Conservation (phyloP, 352 stramenopile species). For the Pythium utonaiense region DNA sequence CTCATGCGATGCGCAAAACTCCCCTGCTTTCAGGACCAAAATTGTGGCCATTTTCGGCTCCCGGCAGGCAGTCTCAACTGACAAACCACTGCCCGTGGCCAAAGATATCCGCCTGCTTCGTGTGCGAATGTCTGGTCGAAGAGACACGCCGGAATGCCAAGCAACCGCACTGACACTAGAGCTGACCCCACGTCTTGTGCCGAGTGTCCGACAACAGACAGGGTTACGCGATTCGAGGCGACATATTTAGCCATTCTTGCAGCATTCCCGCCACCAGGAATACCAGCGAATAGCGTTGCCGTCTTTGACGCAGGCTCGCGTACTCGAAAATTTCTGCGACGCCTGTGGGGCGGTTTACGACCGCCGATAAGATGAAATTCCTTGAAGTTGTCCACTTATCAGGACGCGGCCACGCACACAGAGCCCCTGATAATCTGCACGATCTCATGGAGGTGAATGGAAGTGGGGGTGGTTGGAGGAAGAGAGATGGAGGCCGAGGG, state of each 20-base stretch:
- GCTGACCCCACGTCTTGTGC: too few relatives aligned
- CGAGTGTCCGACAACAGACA: too few relatives aligned
- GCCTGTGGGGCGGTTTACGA: neutral
- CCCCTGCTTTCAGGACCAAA: neutral
- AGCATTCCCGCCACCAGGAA: too few relatives aligned
- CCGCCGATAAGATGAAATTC: neutral
- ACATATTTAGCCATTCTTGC: too few relatives aligned
- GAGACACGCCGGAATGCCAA: too few relatives aligned
- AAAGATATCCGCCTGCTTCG: too few relatives aligned
- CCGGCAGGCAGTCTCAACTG: too few relatives aligned
- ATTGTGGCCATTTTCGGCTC: neutral
- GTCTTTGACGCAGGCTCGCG: neutral
- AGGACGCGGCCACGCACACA: neutral
- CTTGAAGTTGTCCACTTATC: neutral
- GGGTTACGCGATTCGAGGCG: too few relatives aligned
- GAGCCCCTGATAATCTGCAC: neutral
- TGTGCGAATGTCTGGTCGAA: too few relatives aligned
- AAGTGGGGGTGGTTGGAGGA: too few relatives aligned
- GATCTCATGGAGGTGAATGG: neutral
- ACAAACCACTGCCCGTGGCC: too few relatives aligned
- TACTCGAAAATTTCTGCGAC: neutral
- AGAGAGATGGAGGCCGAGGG: neutral
- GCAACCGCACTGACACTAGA: too few relatives aligned
- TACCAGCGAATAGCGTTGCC: neutral
- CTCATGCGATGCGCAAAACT: conserved; percentile 3